A percentile compares a stretch with the other conserved stretches of the same genome.
phyloP scores from a whole-genome alignment of 805 yeast species.

The Yarrowia bubula region DNA sequence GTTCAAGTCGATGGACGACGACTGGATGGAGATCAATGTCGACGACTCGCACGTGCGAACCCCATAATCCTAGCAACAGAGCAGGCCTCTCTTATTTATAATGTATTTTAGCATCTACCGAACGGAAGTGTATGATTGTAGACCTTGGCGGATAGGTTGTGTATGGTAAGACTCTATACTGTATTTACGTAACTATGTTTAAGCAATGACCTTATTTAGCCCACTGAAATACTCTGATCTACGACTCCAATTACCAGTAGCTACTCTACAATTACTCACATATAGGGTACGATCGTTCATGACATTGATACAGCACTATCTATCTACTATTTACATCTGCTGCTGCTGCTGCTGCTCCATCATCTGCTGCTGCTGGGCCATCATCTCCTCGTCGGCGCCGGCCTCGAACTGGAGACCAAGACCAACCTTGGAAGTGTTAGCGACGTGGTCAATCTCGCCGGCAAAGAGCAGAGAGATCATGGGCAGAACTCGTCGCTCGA shows the following conservation, averaged over 20 bases:
- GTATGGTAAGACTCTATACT: no score
- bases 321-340: slow-evolving; percentile 31
- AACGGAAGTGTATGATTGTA: neutral
- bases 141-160: no score
- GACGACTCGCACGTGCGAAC: slow-evolving; percentile 16
- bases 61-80: neutral
- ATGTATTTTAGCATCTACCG: slow-evolving; percentile 4
- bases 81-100: slow-evolving; percentile 22
- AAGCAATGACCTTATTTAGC: no score
- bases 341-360: slow-evolving; percentile 29
- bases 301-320: slow-evolving; percentile 7
- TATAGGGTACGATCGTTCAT: slow-evolving; percentile 18
- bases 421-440: slow-evolving; percentile 77
- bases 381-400: slow-evolving; percentile 87
- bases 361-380: slow-evolving; percentile 42
- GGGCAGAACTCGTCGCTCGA: slow-evolving; percentile 92
- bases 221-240: no score
- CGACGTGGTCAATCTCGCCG: slow-evolving; percentile 89
- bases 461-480: slow-evolving; percentile 82
- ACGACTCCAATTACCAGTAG: neutral
- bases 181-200: no score
- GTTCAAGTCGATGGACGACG: slow-evolving; percentile 33
- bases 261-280: neutral
- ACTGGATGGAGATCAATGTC: slow-evolving; percentile 31
- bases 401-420: slow-evolving; percentile 94